phyloP scores from a whole-genome alignment of 1,139 yeast genomes.

The Suhomyces bribrorum region DNA sequence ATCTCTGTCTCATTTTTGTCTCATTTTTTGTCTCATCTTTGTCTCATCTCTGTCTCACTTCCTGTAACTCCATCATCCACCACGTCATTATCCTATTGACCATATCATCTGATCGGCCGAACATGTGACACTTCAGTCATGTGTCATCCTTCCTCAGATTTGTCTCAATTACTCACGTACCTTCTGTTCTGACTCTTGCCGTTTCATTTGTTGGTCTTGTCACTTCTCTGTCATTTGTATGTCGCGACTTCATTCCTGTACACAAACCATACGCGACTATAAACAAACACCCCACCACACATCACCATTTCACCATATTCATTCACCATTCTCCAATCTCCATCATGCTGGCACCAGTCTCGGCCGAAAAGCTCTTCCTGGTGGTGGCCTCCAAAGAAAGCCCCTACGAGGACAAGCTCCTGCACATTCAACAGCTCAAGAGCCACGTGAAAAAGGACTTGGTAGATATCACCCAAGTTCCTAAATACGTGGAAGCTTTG shows the following conservation, averaged over 20 bases:
- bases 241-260: background rate
- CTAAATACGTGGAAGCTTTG: conserved; percentile 59
- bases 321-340: too few relatives aligned
- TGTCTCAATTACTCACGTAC: too few relatives aligned
- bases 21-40: background rate
- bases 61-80: too few relatives aligned
- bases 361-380: conserved; percentile 28
- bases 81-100: too few relatives aligned
- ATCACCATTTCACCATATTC: too few relatives aligned
- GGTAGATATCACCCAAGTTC: conserved; percentile 55
- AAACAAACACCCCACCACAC: conserved; percentile 3
- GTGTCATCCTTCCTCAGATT: too few relatives aligned
- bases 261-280: conserved; percentile 1
- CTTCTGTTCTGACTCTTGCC: too few relatives aligned
- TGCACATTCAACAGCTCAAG: conserved; percentile 53
- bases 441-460: conserved; percentile 69
- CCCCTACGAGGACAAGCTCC: conserved; percentile 31
- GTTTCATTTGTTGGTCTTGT: too few relatives aligned
- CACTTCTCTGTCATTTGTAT: too few relatives aligned
- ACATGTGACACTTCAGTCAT: too few relatives aligned
- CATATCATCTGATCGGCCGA: too few relatives aligned
- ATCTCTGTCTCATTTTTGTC: background rate
- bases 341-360: conserved; percentile 15
- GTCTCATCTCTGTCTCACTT: background rate
- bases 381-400: conserved; percentile 23